These are phyloP conservation scores for Chytridium lagenaria DNA, from an alignment of 371 early-diverging fungal species.

Conservation along the genomic window DNA sequence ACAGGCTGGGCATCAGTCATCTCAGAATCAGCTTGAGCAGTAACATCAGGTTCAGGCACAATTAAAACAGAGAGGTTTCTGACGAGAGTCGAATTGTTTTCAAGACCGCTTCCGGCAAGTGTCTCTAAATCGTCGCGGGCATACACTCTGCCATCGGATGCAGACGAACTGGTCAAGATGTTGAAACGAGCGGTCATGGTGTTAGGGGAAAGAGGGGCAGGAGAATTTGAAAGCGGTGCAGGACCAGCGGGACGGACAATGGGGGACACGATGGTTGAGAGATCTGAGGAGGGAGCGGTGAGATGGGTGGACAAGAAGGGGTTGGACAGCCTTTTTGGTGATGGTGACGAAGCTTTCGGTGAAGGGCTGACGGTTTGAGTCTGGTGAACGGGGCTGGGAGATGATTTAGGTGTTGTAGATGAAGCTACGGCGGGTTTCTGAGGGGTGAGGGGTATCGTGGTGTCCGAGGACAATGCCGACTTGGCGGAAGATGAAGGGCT, in stretches of 20 bases:
- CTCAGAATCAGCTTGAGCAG: too few relatives aligned
- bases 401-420: too few relatives aligned
- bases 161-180: background rate
- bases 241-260: background rate
- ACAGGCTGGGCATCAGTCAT: background rate
- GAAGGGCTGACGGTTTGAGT: background rate
- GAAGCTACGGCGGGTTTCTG: too few relatives aligned
- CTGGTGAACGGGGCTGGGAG: background rate
- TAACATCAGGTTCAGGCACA: too few relatives aligned
- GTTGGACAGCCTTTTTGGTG: background rate
- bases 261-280: too few relatives aligned
- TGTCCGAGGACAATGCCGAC: too few relatives aligned
- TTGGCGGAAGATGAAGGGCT: too few relatives aligned
- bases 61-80: background rate
- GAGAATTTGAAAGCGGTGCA: background rate
- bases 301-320: background rate
- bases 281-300: background rate
- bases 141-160: background rate
- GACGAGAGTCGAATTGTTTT: background rate
- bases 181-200: background rate
- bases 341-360: background rate
- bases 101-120: background rate
- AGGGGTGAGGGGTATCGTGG: too few relatives aligned
- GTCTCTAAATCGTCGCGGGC: conserved; percentile 3
- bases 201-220: background rate